phyloP scores from a whole-genome alignment of 352 stramenopile species.

The Detonula confervacea region DNA sequence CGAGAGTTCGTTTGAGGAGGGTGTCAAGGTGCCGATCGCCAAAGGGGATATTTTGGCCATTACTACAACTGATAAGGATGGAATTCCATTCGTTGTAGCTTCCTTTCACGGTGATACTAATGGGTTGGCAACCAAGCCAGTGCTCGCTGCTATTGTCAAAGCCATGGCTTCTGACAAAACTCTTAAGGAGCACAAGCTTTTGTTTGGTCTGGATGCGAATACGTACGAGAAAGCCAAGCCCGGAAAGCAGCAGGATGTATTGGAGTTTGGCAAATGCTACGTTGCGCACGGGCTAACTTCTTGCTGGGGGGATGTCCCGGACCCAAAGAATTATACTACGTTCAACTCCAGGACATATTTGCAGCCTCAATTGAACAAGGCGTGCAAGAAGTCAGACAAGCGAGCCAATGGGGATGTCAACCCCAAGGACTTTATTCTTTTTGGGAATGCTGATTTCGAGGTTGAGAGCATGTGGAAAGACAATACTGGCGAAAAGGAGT shows the following conservation, averaged over 20 bases:
- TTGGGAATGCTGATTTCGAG: conserved; percentile 72
- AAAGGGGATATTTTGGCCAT: conserved; percentile 86
- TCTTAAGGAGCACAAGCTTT: conserved; percentile 64
- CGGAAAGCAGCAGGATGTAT: conserved; percentile 85
- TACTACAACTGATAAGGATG: conserved; percentile 63
- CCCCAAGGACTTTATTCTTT: conserved; percentile 86
- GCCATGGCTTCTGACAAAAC: conserved; percentile 64
- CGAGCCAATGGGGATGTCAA: conserved; percentile 83
- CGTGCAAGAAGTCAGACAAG: conserved; percentile 73
- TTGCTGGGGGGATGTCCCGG: conserved; percentile 84
- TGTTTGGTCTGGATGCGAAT: conserved; percentile 89
- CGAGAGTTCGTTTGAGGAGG: conserved; percentile 69
- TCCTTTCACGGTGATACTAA: conserved; percentile 90
- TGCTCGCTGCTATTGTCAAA: conserved; percentile 80
- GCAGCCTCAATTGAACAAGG: conserved; percentile 85
- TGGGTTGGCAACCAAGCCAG: conserved; percentile 86
- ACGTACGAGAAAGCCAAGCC: conserved; percentile 85
- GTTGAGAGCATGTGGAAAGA: conserved; percentile 73
- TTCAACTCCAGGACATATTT: conserved; percentile 87
- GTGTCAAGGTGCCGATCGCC: conserved; percentile 80
- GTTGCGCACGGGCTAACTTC: conserved; percentile 76
- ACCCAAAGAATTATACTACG: conserved; percentile 86
- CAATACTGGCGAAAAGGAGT: conserved; percentile 81
- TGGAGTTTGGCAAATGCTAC: conserved; percentile 83
- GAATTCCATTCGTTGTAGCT: conserved; percentile 78